Evolutionary conservation across 371 early-diverging fungal genomes (phyloP).

Genomic region (Zychaea mexicana): DNA sequence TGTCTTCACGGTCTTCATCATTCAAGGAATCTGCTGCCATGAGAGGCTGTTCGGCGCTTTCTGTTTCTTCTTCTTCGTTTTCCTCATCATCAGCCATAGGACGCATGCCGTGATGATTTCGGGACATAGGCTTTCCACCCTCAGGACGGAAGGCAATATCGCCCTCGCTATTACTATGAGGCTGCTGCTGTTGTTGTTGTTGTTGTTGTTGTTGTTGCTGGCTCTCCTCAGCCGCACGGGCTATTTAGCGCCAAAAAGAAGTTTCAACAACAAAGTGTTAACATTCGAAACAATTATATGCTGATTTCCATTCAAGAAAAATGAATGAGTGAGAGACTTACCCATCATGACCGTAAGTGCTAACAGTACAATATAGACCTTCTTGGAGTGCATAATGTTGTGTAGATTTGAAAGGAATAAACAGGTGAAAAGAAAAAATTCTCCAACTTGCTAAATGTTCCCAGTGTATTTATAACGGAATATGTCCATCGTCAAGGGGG

Average conservation of each 20-base stretch:
- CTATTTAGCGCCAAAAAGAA: too few species aligned
- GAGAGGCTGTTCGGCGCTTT: background rate
- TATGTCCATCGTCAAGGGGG: background rate
- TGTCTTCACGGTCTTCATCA: background rate
- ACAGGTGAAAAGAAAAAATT: background rate
- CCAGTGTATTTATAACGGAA: background rate
- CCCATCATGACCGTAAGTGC: conserved; percentile 16
- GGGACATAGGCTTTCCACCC: background rate
- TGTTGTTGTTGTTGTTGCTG: conserved; percentile 5
- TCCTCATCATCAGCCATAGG: conserved; percentile 12
- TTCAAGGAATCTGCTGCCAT: background rate
- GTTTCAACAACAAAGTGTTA: too few species aligned
- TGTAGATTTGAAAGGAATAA: background rate
- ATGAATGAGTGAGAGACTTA: background rate
- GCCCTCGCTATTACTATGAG: background rate
- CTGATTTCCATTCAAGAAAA: too few species aligned
- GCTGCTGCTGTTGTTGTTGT: conserved; percentile 2
- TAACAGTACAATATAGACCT: conserved; percentile 9
- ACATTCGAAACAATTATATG: too few species aligned
- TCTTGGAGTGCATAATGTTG: conserved; percentile 13
- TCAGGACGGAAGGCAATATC: background rate
- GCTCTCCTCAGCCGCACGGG: conserved; percentile 10
- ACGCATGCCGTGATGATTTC: background rate
- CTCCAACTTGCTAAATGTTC: background rate
- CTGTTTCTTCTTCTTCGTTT: conserved; percentile 22